A percentile compares a stretch with the other conserved stretches of the same genome.
phyloP scores from a whole-genome alignment of 139 green algal genomes.

The Cymbomonas tetramitiformis region DNA sequence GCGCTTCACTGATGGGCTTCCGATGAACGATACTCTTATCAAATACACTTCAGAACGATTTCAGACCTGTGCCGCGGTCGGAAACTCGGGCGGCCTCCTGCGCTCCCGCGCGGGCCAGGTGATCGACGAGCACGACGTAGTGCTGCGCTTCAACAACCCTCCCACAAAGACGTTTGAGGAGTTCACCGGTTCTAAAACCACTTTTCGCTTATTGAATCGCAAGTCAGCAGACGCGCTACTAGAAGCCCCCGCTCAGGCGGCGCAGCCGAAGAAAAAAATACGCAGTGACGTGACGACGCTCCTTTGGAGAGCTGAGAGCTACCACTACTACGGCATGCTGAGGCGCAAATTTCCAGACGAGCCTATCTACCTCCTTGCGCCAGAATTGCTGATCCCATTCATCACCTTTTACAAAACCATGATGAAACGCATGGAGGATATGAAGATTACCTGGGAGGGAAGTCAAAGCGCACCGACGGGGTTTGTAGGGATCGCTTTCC shows the following conservation, averaged over 20 bases:
- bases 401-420: conserved; percentile 19
- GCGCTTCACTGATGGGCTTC: conserved; percentile 9
- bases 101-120: neutral
- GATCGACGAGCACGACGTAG: neutral
- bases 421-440: conserved; percentile 14
- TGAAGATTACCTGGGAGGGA: conserved; percentile 5
- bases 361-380: conserved; percentile 10
- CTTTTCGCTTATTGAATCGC: neutral
- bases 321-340: conserved; percentile 21
- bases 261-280: no score
- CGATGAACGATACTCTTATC: conserved; percentile 10
- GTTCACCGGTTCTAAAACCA: neutral
- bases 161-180: neutral
- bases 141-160: neutral
- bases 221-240: conserved; percentile 7
- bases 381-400: conserved; percentile 19
- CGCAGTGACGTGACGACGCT: conserved; percentile 10
- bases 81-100: neutral
- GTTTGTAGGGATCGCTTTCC: conserved; percentile 19
- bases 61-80: neutral
- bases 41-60: neutral
- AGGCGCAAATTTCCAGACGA: conserved; percentile 1
- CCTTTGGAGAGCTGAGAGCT: conserved; percentile 21
- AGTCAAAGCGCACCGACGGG: conserved; percentile 12
- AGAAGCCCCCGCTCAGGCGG: no score